Evolutionary conservation across 1,284 basidiomycete species (phyloP), one percentile per base, ranked within the genome.

Genomic region (Athelia sp.): DNA sequence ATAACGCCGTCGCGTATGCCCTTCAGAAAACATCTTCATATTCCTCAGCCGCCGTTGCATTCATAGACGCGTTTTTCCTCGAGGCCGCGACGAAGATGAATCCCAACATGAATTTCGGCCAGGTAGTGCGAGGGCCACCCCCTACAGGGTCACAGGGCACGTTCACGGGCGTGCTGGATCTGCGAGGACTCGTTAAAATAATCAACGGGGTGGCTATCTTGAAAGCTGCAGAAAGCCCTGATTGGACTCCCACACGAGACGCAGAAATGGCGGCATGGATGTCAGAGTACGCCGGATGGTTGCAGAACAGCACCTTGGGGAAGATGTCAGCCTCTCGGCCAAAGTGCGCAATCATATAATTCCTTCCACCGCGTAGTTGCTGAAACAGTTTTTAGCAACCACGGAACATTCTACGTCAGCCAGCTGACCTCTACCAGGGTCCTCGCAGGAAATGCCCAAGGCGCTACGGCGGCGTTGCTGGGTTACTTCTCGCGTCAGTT

Each of bases 71-170:
- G 2, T 81, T 77, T 62, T 84, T 84, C 67, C 61, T 84, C 32
- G 62, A 75, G 47, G 47, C 71, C 1, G 58, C 62, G 10, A 83
- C 78, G 1, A 64, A 59, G n/a, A 81, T 85, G 76, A 77, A 79
- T 56, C 81, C 83, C 15, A 77, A 81, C 59, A 66, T 84, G 57
- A 73, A 80, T 54, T 86, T 72, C 54, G 81, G 78, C 0, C 83
- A 86, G 62, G 63, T 81, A 29, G 69, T 80, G 19, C 76, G 83
- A 14, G 82, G 83, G 0, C 80, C 80, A 10, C 74, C 71, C 1
- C 58, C 64, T 19, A 62, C 59, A 8, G 71, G 73, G 38, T 64
- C 69, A 52, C 54, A 58, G 13, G 80, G 80, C 19, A 73, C 77
- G 14, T 79, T 75, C 58, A 80, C 78, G 17, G 81, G 81, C 2